phyloP scores from a whole-genome alignment of 108 stramenopile species.

The Cyclotella distinguenda region DNA sequence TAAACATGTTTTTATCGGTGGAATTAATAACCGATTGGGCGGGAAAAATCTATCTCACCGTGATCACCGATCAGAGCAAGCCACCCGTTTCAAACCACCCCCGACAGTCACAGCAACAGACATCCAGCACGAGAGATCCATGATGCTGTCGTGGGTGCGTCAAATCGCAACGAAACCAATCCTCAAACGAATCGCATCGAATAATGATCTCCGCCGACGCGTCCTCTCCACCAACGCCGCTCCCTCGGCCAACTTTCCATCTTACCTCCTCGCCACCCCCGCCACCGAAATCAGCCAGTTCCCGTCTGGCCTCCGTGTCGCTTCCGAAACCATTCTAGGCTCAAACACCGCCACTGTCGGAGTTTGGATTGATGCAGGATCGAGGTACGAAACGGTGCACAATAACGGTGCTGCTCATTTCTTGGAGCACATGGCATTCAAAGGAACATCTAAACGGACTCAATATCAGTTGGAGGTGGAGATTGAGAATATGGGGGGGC shows the following conservation, averaged over 20 bases:
- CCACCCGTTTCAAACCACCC: too few species aligned
- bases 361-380: constrained; percentile 89
- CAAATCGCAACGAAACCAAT: neutral
- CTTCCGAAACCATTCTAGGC: constrained; percentile 81
- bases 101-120: too few species aligned
- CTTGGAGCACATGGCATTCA: constrained; percentile 99
- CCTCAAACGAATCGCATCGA: constrained; percentile 3
- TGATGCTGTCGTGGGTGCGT: constrained; percentile 1
- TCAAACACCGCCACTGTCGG: constrained; percentile 85
- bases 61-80: too few species aligned
- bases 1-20: too few species aligned
- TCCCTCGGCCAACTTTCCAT: constrained; percentile 53
- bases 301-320: constrained; percentile 86
- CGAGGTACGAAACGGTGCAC: constrained; percentile 92
- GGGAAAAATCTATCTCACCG: too few species aligned
- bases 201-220: constrained; percentile 3
- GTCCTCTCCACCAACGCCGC: constrained; percentile 41
- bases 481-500: constrained; percentile 99
- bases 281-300: constrained; percentile 82
- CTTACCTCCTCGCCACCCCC: constrained; percentile 84
- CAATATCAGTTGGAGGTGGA: constrained; percentile 95
- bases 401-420: constrained; percentile 99
- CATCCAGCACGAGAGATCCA: neutral
- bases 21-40: too few species aligned
- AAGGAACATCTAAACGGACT: constrained; percentile 90